Percentiles rank a stretch among this genome's conserved stretches.
Conservation (phyloP, 352 stramenopile species). For the Globisporangium paddicum region DNA sequence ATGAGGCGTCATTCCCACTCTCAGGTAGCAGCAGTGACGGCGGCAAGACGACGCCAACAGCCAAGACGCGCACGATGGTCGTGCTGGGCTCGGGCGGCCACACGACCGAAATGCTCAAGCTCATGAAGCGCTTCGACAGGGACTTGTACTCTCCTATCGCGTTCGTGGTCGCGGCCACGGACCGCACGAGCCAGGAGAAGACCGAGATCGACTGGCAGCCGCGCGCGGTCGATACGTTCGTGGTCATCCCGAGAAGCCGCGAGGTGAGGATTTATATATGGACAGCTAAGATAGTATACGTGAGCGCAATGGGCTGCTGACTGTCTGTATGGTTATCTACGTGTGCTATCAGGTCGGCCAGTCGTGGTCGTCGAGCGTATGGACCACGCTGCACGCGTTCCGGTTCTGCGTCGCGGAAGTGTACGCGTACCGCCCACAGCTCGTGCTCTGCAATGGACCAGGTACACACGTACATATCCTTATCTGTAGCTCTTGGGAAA, state of each 20-base stretch:
- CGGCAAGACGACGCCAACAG: neutral
- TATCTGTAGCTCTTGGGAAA: too few relatives aligned
- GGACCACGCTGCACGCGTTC: conserved; percentile 83
- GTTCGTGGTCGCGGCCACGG: conserved; percentile 89
- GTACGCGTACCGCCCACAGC: conserved; percentile 61
- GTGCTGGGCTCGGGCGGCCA: conserved; percentile 88
- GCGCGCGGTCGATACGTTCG: conserved; percentile 40
- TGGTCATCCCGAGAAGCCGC: conserved; percentile 86
- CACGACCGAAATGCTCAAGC: conserved; percentile 94
- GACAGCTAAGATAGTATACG: too few relatives aligned
- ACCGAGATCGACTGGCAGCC: conserved; percentile 65
- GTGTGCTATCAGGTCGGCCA: conserved; percentile 75
- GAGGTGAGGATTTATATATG: conserved; percentile 75
- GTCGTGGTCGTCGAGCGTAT: conserved; percentile 87
- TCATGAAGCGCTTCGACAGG: conserved; percentile 82
- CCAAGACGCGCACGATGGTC: conserved; percentile 57
- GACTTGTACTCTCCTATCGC: conserved; percentile 80
- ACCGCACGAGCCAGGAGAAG: conserved; percentile 88
- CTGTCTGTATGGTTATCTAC: neutral
- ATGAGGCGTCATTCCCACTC: conserved; percentile 1
- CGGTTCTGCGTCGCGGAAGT: conserved; percentile 73
- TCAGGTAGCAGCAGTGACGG: neutral
- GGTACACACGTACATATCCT: conserved; percentile 25
- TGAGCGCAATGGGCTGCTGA: neutral
- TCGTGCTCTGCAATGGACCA: conserved; percentile 94